Evolutionary conservation across 306 rosid species (phyloP).

Genomic region (Cyclanthera cordifolia): DNA sequence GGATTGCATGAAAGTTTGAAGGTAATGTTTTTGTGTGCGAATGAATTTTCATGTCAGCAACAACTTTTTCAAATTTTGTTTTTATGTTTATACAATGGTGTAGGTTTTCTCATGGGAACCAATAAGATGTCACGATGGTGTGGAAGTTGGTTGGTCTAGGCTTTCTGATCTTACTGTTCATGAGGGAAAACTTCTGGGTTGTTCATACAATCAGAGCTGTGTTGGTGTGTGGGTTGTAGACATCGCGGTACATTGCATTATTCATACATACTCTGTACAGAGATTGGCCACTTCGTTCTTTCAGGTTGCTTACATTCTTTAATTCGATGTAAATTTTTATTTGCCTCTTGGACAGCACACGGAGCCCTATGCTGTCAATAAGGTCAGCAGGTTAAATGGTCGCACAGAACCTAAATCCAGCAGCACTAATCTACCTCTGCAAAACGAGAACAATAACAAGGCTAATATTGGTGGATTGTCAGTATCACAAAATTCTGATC

Average conservation of each 20-base stretch:
- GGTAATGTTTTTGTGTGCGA: conserved; percentile 26
- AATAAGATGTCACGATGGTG: conserved; percentile 75
- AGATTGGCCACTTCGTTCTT: conserved; percentile 10
- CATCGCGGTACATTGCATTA: conserved; percentile 55
- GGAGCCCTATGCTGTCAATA: conserved; percentile 68
- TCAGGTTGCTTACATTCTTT: conserved; percentile 13
- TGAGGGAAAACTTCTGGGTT: conserved; percentile 96
- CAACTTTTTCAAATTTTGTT: neutral
- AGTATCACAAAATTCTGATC: conserved; percentile 66
- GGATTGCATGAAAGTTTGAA: conserved; percentile 96
- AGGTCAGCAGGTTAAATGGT: conserved; percentile 52
- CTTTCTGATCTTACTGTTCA: conserved; percentile 95
- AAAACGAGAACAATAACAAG: conserved; percentile 54
- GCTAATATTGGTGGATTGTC: conserved; percentile 42
- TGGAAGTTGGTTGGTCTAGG: conserved; percentile 95
- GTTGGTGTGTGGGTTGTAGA: conserved; percentile 99
- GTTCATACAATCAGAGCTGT: conserved; percentile 94
- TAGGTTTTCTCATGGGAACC: conserved; percentile 99
- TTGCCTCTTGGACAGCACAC: conserved; percentile 54
- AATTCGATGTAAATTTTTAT: conserved; percentile 19
- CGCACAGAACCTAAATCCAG: conserved; percentile 68
- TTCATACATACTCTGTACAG: conserved; percentile 1
- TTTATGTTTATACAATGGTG: neutral
- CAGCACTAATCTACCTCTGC: conserved; percentile 50
- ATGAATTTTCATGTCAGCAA: conserved; percentile 8